phyloP scores from a whole-genome alignment of 2,329 filamentous ascomycete genomes.

The Colletotrichum zoysiae region DNA sequence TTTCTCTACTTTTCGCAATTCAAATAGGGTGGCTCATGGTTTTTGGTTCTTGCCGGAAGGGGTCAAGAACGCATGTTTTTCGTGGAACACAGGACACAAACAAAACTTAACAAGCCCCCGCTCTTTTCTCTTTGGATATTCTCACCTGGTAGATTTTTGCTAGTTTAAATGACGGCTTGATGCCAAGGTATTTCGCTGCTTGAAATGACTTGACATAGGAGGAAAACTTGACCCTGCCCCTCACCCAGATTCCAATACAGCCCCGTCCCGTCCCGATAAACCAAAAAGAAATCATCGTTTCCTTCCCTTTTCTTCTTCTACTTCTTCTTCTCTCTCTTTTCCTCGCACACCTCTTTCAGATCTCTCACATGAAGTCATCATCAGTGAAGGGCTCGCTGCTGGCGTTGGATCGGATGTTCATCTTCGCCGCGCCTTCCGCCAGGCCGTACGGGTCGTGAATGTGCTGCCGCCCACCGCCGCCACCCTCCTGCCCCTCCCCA shows the following conservation, averaged over 20 bases:
- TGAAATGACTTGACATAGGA: background rate
- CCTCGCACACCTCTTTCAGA: background rate
- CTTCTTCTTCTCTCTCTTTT: background rate
- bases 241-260: background rate
- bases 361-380: slow-evolving; percentile 58
- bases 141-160: background rate
- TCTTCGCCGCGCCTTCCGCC: slow-evolving; percentile 57
- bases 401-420: slow-evolving; percentile 52
- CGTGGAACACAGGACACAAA: slow-evolving; percentile 34
- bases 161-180: background rate
- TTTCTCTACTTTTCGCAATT: background rate
- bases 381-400: slow-evolving; percentile 52
- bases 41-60: slow-evolving; percentile 9
- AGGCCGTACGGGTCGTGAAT: slow-evolving; percentile 52
- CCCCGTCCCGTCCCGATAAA: background rate
- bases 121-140: slow-evolving; percentile 7
- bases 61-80: slow-evolving; percentile 8
- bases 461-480: slow-evolving; percentile 32
- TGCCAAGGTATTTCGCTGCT: background rate
- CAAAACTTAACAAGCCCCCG: slow-evolving; percentile 12
- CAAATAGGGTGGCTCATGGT: background rate
- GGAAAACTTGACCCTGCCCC: background rate
- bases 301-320: background rate
- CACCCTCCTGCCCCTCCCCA: slow-evolving; percentile 31
- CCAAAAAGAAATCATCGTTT: no score